phyloP scores from a whole-genome alignment of 345 rosid species.

The Clarkia xantiana region DNA sequence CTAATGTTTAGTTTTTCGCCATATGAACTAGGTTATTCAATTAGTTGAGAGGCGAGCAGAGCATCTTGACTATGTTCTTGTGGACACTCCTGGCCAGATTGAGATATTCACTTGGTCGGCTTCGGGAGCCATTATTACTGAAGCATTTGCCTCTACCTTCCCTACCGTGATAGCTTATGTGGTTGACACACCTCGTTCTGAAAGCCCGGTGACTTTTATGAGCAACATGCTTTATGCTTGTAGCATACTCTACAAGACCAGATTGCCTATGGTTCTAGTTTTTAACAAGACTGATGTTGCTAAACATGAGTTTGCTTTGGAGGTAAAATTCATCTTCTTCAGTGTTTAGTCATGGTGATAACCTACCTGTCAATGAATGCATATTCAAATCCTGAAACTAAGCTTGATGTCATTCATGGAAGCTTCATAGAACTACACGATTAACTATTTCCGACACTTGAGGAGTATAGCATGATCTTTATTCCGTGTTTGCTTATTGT shows the following conservation, averaged over 20 bases:
- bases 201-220: slow-evolving; percentile 33
- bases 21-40: background rate
- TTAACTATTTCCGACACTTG: no score
- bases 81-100: slow-evolving; percentile 21
- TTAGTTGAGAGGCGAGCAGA: slow-evolving; percentile 16
- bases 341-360: background rate
- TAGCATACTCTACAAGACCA: slow-evolving; percentile 35
- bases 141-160: slow-evolving; percentile 19
- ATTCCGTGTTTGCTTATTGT: background rate
- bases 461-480: no score
- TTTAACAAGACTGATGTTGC: slow-evolving; percentile 33
- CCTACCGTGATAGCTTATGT: slow-evolving; percentile 26
- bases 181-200: slow-evolving; percentile 36
- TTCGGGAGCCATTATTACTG: slow-evolving; percentile 17
- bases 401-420: no score
- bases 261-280: slow-evolving; percentile 28
- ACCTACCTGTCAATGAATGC: no score
- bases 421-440: no score
- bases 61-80: slow-evolving; percentile 18
- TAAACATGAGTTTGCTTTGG: slow-evolving; percentile 16
- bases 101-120: slow-evolving; percentile 21
- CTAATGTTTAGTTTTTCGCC: slow-evolving; percentile 4
- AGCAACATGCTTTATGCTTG: slow-evolving; percentile 42
- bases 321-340: slow-evolving; percentile 6
- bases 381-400: no score